Evolutionary conservation across 176 grass and related monocot species (phyloP), one percentile per base, ranked within the genome.

Genomic region (Eleusine indica): DNA sequence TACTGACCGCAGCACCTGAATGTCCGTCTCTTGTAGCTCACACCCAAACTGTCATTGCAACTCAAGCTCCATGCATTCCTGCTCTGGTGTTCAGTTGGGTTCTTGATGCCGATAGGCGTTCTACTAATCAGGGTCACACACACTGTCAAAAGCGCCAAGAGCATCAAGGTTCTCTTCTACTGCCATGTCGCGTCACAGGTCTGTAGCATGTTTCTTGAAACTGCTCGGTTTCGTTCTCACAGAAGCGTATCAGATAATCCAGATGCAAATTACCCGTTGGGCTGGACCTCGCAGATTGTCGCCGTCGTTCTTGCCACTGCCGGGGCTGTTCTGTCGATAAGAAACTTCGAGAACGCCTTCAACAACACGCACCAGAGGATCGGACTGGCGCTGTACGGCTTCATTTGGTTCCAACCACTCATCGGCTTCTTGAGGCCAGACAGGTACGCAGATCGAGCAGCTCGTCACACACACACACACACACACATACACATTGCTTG

Each of bases 331-430:
- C 83, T 96, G 47, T 94, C 97, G 22, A 78, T 96, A 76, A 89
- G 74, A 15, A 89, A 96, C 71, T 99, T 99, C 60, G 86, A 99
- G 83, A 99, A 99, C 81, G 89, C 89, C 15, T 99, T 99, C 91
- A 91, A 94, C 83, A 99, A 99, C 87, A 92, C 91, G 3, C 97
- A 99, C 84, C 91, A 99, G 84, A 61, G 87, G 81, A 86, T 94
- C 74, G 97, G 97, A 43, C 32, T 99, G 47, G 81, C 78, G 25
- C 61, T 99, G 28, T 96, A 96, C 83, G 93, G 74, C 17, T 90
- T 96, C 80, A 89, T 99, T 66, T 99, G 89, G 91, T 77, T 96
- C 78, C 97, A 99, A 64, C 97, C 97, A 42, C 73, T 99, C 67
- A 68, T 94, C 38, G 91, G 91, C 65, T 96, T 94, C 74, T 71